Conservation (phyloP, 2,329 filamentous ascomycete species). For the Graphilbum fragrans region DNA sequence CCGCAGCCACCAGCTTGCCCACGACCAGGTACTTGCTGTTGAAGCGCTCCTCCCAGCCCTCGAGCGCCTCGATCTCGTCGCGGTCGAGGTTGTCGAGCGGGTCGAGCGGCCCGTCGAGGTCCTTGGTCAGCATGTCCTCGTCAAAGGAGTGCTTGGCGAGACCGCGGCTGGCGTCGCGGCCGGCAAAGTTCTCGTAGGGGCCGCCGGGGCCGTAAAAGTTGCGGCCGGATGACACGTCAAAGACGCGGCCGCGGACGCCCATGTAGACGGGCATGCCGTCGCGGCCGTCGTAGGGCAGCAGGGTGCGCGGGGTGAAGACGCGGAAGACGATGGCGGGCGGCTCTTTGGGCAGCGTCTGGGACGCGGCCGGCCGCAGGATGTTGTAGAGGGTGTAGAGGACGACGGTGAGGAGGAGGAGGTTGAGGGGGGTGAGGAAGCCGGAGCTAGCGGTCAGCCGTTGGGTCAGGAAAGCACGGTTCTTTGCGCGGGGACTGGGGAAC, state of each 20-base stretch:
- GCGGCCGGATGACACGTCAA: conserved; percentile 75
- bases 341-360: conserved; percentile 35
- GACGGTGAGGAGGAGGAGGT: conserved; percentile 44
- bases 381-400: conserved; percentile 47
- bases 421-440: conserved; percentile 47
- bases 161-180: conserved; percentile 78
- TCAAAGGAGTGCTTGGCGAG: conserved; percentile 89
- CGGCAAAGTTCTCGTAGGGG: conserved; percentile 93
- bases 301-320: conserved; percentile 63
- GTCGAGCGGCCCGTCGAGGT: conserved; percentile 75
- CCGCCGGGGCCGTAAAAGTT: conserved; percentile 96
- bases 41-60: conserved; percentile 90
- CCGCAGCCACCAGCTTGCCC: conserved; percentile 59
- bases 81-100: conserved; percentile 56
- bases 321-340: conserved; percentile 49
- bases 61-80: conserved; percentile 72
- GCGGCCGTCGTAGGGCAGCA: conserved; percentile 76
- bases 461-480: no score
- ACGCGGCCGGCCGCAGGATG: conserved; percentile 36
- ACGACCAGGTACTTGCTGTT: conserved; percentile 91
- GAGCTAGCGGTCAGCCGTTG: no score
- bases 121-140: conserved; percentile 85
- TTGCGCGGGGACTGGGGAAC: background rate
- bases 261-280: conserved; percentile 69
- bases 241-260: conserved; percentile 81